These are phyloP conservation scores for Candida sojae DNA, from an alignment of 1,139 yeast genomes.

Conservation along the genomic window DNA sequence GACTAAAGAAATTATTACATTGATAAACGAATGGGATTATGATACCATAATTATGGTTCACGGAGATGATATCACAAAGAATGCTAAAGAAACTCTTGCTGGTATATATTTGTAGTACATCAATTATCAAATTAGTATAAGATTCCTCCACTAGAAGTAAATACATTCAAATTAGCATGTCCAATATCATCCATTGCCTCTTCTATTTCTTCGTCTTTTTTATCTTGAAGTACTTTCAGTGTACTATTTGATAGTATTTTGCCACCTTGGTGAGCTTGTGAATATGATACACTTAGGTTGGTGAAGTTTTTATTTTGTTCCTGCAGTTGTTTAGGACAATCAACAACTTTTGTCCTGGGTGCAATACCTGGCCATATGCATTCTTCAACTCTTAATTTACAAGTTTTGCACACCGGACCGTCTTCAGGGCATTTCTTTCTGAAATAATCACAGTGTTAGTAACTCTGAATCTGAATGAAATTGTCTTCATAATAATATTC, in stretches of 20 bases:
- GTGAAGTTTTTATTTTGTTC: neutral
- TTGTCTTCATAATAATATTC: neutral
- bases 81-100: constrained; percentile 25
- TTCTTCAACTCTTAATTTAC: constrained; percentile 11
- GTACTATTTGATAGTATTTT: neutral
- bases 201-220: constrained; percentile 3
- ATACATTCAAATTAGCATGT: constrained; percentile 10
- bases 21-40: constrained; percentile 39
- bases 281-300: neutral
- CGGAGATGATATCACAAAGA: constrained; percentile 41
- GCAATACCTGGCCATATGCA: constrained; percentile 13
- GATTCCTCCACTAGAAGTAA: neutral
- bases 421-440: constrained; percentile 17
- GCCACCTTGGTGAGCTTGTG: neutral
- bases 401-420: constrained; percentile 12
- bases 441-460: neutral
- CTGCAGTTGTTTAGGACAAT: neutral
- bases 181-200: constrained; percentile 14
- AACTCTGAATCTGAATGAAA: no score
- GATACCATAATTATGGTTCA: constrained; percentile 49
- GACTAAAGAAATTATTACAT: constrained; percentile 22
- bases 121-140: neutral
- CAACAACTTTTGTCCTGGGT: neutral
- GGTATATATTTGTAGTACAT: constrained; percentile 5
- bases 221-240: neutral